Evolutionary conservation across 2,329 filamentous ascomycete species (phyloP), one percentile per base, ranked within the genome.

Genomic region (Sporothrix brasiliensis): DNA sequence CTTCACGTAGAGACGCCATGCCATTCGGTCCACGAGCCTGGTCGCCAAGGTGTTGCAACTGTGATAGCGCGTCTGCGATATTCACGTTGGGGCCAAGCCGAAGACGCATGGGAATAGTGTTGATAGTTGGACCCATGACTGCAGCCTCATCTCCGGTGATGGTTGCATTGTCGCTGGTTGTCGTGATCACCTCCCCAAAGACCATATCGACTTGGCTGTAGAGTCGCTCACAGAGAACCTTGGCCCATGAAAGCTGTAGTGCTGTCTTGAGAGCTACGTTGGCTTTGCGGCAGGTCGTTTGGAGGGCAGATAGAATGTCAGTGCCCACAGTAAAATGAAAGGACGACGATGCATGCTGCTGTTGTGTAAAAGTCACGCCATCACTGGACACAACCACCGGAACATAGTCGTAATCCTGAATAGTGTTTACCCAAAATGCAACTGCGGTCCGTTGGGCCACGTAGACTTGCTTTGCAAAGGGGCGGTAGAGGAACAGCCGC

Each of bases 181-280:
- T 67, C 11, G 72, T 67, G 34, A 76, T 67, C 30, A 75, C 74
- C 34, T 75, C 73, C 13, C 75, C 75, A 63, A 71, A 76, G 24
- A 76, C 73, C 9, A 75, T 52, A 44, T 76, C 75, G 0, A 67
- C 44, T 34, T 74, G 74, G 16, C 60, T 58, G 49, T 76, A 75
- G 7, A 76, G 19, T 16, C 30, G 27, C 70, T 75, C 74, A 47
- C 73, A 75, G 9, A 76, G 73, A 0, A 76, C 74, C 56, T 74
- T 75, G 16, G 70, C 67, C 75, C 75, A 76, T 1, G 74, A 72
- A 2, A 76, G 71, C 67, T 76, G 73, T 58, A 76, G 39, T 6
- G 72, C 73, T 1, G 74, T 69, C 66, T 76, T 76, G 50, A 61
- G 69, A 3, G 72, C 63, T 2, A 76, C 75, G 13, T 66, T 60